These are phyloP conservation scores for Phytopythium kandeliae DNA, from an alignment of 352 stramenopile genomes.

Conservation along the genomic window DNA sequence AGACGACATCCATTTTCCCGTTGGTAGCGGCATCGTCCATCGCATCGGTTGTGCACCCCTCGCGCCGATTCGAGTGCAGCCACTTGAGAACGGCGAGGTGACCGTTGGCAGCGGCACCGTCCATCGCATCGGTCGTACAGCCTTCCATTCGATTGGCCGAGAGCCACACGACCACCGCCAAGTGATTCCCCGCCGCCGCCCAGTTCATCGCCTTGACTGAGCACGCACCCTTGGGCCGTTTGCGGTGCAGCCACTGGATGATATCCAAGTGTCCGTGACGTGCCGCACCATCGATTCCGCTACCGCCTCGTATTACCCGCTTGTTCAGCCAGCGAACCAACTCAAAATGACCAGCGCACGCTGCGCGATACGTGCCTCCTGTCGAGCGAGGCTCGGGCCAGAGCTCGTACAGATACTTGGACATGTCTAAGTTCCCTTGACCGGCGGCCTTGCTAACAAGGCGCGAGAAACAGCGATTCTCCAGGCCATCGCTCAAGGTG, in stretches of 20 bases:
- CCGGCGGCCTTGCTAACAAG: background rate
- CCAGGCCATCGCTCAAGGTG: background rate
- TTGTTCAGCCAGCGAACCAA: background rate
- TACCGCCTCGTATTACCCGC: background rate
- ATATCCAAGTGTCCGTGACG: slow-evolving; percentile 4
- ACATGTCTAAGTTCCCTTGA: background rate
- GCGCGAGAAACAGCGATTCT: background rate
- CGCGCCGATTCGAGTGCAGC: background rate
- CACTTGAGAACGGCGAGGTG: slow-evolving; percentile 1
- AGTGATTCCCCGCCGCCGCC: slow-evolving; percentile 1
- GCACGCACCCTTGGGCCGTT: background rate
- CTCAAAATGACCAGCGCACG: background rate
- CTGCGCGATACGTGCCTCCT: background rate
- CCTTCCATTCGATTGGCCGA: background rate
- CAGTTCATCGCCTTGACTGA: background rate
- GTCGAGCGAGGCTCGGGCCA: background rate
- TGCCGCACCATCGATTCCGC: background rate
- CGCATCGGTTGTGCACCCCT: background rate
- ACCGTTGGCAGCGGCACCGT: background rate
- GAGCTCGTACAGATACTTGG: background rate
- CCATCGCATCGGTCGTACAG: background rate
- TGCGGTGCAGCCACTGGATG: background rate
- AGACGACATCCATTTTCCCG: slow-evolving; percentile 1
- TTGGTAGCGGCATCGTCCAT: slow-evolving; percentile 2
- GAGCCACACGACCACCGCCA: slow-evolving; percentile 4